Evolutionary conservation across 1,284 basidiomycete species (phyloP).

Genomic region (Fomitopsis schrenkii): DNA sequence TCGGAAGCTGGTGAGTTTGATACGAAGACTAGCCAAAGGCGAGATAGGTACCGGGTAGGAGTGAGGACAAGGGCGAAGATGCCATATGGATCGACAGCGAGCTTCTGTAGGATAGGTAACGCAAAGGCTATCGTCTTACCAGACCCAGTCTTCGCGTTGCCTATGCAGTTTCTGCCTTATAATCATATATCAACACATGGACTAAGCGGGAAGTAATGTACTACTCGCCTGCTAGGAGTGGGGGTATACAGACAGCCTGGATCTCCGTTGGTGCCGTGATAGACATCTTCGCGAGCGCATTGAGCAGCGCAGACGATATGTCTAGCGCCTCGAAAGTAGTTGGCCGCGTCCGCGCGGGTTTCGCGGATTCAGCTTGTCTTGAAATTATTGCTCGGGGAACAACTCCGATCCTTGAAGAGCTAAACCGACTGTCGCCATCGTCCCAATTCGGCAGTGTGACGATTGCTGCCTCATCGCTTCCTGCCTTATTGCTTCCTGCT

Average conservation of each 20-base stretch:
- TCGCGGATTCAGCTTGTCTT: not conserved
- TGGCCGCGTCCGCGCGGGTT: conserved; percentile 12
- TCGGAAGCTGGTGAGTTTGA: not conserved
- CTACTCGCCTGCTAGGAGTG: conserved; percentile 71
- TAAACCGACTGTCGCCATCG: conserved; percentile 8
- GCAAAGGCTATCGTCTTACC: conserved; percentile 99
- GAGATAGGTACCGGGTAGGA: conserved; percentile 73
- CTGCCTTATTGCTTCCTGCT: not conserved
- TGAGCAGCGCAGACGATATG: conserved; percentile 67
- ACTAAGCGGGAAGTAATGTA: not conserved
- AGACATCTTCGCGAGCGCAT: conserved; percentile 77
- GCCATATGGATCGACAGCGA: conserved; percentile 88
- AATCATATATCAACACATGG: conserved; percentile 12
- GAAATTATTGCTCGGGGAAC: conserved; percentile 14
- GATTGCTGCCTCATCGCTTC: not conserved
- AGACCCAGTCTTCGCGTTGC: conserved; percentile 96
- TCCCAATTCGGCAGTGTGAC: conserved; percentile 2
- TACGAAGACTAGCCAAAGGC: not conserved
- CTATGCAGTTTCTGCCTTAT: conserved; percentile 88
- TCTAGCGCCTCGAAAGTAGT: conserved; percentile 70
- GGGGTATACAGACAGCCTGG: conserved; percentile 87
- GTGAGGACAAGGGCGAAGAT: conserved; percentile 93
- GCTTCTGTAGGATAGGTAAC: conserved; percentile 88
- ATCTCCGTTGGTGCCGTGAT: conserved; percentile 88
- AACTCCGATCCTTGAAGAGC: conserved; percentile 22